Conservation (phyloP, 441 rosid genomes). For the Populus hybrid region DNA sequence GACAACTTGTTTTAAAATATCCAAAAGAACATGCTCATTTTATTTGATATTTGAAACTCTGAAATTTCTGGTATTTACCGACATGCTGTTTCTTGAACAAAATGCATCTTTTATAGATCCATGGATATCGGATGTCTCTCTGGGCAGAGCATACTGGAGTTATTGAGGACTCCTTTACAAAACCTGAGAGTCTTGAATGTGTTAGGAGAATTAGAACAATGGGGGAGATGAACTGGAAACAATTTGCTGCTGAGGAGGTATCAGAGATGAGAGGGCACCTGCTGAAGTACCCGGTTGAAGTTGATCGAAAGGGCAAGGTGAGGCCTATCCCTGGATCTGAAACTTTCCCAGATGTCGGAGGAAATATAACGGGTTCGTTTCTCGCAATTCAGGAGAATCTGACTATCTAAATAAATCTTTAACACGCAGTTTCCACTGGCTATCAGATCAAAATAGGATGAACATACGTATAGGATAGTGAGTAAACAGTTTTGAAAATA, state of each 20-base stretch:
- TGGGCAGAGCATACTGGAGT: slow-evolving; percentile 91
- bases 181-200: slow-evolving; percentile 77
- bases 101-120: slow-evolving; percentile 38
- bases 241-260: slow-evolving; percentile 59
- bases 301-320: slow-evolving; percentile 82
- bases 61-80: neutral
- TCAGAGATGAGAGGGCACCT: slow-evolving; percentile 90
- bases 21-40: neutral
- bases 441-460: neutral
- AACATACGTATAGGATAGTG: neutral
- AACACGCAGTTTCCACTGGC: neutral
- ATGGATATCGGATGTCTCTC: slow-evolving; percentile 94
- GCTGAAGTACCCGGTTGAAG: slow-evolving; percentile 82
- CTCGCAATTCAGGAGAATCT: slow-evolving; percentile 86
- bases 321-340: slow-evolving; percentile 63
- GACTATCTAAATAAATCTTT: slow-evolving; percentile 46
- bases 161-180: slow-evolving; percentile 61
- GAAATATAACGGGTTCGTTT: slow-evolving; percentile 77
- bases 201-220: slow-evolving; percentile 58
- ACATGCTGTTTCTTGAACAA: neutral
- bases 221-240: slow-evolving; percentile 71
- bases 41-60: neutral
- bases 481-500: neutral
- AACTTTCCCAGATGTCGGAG: slow-evolving; percentile 88
- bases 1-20: neutral